phyloP scores from a whole-genome alignment of 2,329 filamentous ascomycete species.

The Fusarium pilosicola region DNA sequence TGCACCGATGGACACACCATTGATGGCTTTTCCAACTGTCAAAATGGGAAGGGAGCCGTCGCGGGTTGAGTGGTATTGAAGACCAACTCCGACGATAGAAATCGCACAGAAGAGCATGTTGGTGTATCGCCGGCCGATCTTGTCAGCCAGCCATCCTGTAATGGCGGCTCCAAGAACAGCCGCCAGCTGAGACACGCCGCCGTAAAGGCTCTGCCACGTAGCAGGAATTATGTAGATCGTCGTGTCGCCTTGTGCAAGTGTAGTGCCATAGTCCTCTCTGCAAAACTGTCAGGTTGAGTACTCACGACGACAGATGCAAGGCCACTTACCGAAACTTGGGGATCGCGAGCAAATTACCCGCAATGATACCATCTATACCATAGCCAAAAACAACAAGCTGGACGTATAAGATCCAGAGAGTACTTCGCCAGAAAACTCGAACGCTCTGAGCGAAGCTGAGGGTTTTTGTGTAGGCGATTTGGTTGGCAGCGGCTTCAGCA shows the following conservation, averaged over 20 bases:
- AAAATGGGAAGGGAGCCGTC: background rate
- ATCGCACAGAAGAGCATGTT: conserved; percentile 5
- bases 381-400: conserved; percentile 12
- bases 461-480: conserved; percentile 1
- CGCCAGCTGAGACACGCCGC: background rate
- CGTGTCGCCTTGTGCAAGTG: background rate
- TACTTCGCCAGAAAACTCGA: conserved; percentile 1
- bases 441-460: conserved; percentile 1
- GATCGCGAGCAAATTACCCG: conserved; percentile 7
- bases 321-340: background rate
- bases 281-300: too few relatives aligned
- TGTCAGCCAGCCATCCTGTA: conserved; percentile 2
- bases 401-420: conserved; percentile 10
- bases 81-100: conserved; percentile 47
- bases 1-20: background rate
- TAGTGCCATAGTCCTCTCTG: background rate
- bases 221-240: conserved; percentile 1
- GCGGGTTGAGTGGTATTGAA: conserved; percentile 40
- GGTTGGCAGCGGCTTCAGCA: background rate
- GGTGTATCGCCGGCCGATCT: conserved; percentile 6
- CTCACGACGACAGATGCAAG: too few relatives aligned
- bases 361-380: conserved; percentile 14
- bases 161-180: background rate
- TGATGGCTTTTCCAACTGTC: conserved; percentile 46
- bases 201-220: background rate